These are phyloP conservation scores for Aspergillus sp. DNA, from an alignment of 2,329 filamentous ascomycete species.

Conservation along the genomic window DNA sequence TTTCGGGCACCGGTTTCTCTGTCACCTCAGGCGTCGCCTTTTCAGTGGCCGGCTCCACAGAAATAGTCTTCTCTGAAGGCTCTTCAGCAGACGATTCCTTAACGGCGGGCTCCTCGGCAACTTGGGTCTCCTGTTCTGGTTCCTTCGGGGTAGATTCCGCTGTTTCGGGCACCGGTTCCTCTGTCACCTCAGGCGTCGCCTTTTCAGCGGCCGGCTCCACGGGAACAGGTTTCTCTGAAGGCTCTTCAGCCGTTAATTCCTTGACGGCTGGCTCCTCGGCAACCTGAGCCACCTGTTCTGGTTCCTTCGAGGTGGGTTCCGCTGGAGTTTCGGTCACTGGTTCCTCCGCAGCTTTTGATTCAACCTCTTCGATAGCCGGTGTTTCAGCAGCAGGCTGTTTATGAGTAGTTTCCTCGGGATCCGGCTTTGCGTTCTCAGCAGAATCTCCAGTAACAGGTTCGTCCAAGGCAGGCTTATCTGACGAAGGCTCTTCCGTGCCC, in stretches of 20 bases:
- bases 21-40: too few relatives aligned
- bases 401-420: slow-evolving; percentile 1
- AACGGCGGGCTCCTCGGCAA: slow-evolving; percentile 1
- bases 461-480: slow-evolving; percentile 1
- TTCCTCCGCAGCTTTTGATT: slow-evolving; percentile 4
- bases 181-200: slow-evolving; percentile 1
- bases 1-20: slow-evolving; percentile 1
- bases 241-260: slow-evolving; percentile 1
- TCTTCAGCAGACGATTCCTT: slow-evolving; percentile 4
- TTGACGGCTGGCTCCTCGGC: neutral
- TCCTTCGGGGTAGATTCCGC: slow-evolving; percentile 3
- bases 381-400: slow-evolving; percentile 4
- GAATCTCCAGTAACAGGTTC: slow-evolving; percentile 2
- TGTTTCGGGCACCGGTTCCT: slow-evolving; percentile 1
- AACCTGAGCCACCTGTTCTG: neutral
- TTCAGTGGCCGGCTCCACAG: slow-evolving; percentile 1
- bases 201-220: slow-evolving; percentile 2
- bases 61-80: slow-evolving; percentile 1
- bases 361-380: slow-evolving; percentile 3
- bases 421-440: slow-evolving; percentile 1
- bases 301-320: slow-evolving; percentile 1
- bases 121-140: neutral
- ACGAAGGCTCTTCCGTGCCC: neutral
- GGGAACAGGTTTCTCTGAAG: slow-evolving; percentile 5
- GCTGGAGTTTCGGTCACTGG: neutral